Percentiles rank a stretch among this genome's conserved stretches.
phyloP scores from a whole-genome alignment of 1,139 yeast genomes.

The Saccharomyces hybrid region DNA sequence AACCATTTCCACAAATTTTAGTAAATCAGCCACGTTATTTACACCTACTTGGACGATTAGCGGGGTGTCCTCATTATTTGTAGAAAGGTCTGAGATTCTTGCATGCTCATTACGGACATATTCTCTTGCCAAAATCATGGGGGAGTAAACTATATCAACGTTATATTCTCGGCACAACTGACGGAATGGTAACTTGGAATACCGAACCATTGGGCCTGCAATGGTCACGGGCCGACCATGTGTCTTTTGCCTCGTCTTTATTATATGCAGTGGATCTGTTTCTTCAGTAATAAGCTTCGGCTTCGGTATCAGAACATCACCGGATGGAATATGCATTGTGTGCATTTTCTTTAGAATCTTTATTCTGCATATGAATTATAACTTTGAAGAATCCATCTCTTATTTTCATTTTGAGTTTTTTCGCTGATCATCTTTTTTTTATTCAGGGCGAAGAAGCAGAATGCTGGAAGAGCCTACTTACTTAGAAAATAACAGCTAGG shows the following conservation, averaged over 20 bases:
- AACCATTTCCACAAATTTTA: constrained; percentile 82
- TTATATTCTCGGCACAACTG: constrained; percentile 66
- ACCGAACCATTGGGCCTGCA: constrained; percentile 97
- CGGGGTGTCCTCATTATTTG: constrained; percentile 59
- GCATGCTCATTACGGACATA: constrained; percentile 83
- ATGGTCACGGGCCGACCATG: constrained; percentile 35
- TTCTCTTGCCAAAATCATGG: constrained; percentile 93
- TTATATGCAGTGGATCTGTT: constrained; percentile 29
- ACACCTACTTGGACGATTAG: constrained; percentile 88
- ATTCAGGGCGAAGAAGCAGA: not conserved
- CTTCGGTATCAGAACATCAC: constrained; percentile 8
- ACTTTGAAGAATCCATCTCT: not conserved
- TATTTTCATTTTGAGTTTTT: not conserved
- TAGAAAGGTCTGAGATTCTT: constrained; percentile 74
- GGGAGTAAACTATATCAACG: constrained; percentile 82
- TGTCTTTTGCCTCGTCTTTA: constrained; percentile 21
- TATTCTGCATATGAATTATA: not conserved
- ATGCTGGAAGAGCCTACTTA: not conserved
- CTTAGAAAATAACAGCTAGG: not conserved
- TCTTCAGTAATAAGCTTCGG: constrained; percentile 15
- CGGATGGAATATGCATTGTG: not conserved
- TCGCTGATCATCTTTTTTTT: not conserved
- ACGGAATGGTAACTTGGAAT: constrained; percentile 88
- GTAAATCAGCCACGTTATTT: constrained; percentile 74
- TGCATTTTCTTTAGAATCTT: not conserved